Evolutionary conservation across 345 rosid genomes (phyloP).

Genomic region (Dovyalis caffra): DNA sequence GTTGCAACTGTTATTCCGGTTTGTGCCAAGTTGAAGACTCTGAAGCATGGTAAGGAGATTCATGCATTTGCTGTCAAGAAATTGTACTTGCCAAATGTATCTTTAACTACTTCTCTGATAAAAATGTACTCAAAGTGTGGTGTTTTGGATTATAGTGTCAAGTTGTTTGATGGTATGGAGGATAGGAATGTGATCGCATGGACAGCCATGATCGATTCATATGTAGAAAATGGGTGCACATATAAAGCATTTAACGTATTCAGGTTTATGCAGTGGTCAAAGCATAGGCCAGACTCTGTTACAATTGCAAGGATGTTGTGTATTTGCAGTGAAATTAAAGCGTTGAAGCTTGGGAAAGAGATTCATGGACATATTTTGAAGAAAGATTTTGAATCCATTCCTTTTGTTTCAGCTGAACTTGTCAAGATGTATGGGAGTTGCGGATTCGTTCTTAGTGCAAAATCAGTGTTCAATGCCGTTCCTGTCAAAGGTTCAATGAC

Average conservation of each 20-base stretch:
- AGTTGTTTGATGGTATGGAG: conserved; percentile 47
- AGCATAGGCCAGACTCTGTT: conserved; percentile 71
- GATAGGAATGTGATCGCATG: conserved; percentile 24
- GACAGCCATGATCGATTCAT: conserved; percentile 50
- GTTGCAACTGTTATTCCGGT: conserved; percentile 77
- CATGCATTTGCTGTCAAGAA: conserved; percentile 80
- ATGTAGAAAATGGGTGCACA: conserved; percentile 37
- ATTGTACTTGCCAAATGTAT: conserved; percentile 68
- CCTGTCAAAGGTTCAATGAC: conserved; percentile 64
- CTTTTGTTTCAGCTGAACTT: conserved; percentile 61
- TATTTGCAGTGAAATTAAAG: conserved; percentile 51
- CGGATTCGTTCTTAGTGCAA: conserved; percentile 48
- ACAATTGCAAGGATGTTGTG: conserved; percentile 60
- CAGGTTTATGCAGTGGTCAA: conserved; percentile 64
- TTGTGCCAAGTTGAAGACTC: conserved; percentile 59
- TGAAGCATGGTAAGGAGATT: conserved; percentile 76
- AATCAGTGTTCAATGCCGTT: conserved; percentile 49
- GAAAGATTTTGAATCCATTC: conserved; percentile 53
- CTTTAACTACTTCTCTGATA: conserved; percentile 67
- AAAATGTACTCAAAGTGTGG: conserved; percentile 81
- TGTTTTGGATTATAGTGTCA: conserved; percentile 47
- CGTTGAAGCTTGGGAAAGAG: conserved; percentile 71
- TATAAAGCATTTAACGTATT: conserved; percentile 46
- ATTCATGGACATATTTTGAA: conserved; percentile 67
- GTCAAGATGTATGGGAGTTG: conserved; percentile 73